These are phyloP conservation scores for Scedosporium dehoogii DNA, from an alignment of 2,329 filamentous ascomycete species.

Conservation along the genomic window DNA sequence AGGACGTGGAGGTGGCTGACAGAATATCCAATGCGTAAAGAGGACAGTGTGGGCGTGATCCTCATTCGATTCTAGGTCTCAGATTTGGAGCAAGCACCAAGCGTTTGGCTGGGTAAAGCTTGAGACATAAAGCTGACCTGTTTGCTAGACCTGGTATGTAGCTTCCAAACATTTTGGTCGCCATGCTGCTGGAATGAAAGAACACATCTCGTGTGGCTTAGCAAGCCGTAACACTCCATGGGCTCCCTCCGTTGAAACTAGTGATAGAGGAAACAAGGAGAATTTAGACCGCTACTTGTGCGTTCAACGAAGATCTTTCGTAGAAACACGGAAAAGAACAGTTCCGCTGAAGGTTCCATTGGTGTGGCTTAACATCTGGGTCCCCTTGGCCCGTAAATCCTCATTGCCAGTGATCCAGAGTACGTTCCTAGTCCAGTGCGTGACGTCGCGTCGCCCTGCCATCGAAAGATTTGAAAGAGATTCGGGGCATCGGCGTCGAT, in stretches of 20 bases:
- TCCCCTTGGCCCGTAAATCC: not conserved
- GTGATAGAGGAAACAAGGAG: not conserved
- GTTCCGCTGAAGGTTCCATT: not conserved
- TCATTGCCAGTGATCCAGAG: not conserved
- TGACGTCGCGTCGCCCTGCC: slow-evolving; percentile 1
- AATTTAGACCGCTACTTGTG: not conserved
- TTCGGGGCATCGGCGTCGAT: not conserved
- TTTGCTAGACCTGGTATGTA: not conserved
- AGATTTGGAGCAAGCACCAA: too few relatives aligned
- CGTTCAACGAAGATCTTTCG: not conserved
- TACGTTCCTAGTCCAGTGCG: not conserved
- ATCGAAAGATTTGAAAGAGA: not conserved
- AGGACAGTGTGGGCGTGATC: too few relatives aligned
- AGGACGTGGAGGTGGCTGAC: not conserved
- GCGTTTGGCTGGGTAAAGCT: too few relatives aligned
- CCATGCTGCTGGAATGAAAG: not conserved
- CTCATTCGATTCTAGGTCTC: too few relatives aligned
- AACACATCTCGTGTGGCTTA: not conserved
- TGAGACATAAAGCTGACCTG: too few relatives aligned
- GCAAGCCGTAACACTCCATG: not conserved
- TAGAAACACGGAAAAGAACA: not conserved
- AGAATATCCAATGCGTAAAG: not conserved
- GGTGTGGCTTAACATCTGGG: not conserved
- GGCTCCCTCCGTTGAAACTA: not conserved
- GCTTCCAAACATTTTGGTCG: not conserved